Evolutionary conservation across 192 early-diverging fungal genomes (phyloP).

Genomic region (Coemansia guatemalensis): DNA sequence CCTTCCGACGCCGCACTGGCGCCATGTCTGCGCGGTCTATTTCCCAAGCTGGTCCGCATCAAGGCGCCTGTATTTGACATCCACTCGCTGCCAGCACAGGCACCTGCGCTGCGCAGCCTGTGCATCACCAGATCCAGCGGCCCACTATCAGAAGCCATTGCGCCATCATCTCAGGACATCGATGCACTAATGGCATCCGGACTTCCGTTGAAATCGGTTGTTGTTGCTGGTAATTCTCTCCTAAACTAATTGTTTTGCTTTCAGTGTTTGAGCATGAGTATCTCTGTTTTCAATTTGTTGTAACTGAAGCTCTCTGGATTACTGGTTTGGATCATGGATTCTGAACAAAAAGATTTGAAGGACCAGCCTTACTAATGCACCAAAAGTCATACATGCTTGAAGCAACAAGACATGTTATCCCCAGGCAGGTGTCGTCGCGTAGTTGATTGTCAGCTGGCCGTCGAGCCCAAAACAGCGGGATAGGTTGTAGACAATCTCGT

Average conservation of each 20-base stretch:
- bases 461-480: slow-evolving; percentile 82
- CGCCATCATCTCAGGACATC: slow-evolving; percentile 15
- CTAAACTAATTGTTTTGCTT: not conserved
- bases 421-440: slow-evolving; percentile 90
- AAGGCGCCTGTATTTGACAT: slow-evolving; percentile 26
- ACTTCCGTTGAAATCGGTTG: slow-evolving; percentile 11
- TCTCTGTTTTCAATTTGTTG: not conserved
- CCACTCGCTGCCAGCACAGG: slow-evolving; percentile 12
- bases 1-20: slow-evolving; percentile 14
- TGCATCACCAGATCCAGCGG: slow-evolving; percentile 14
- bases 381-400: not conserved
- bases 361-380: not conserved
- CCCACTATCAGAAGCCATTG: slow-evolving; percentile 8
- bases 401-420: slow-evolving; percentile 53
- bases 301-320: not conserved
- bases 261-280: not conserved
- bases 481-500: slow-evolving; percentile 82
- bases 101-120: slow-evolving; percentile 19
- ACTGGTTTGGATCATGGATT: not conserved
- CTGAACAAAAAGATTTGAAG: not conserved
- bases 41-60: slow-evolving; percentile 13
- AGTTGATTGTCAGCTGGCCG: slow-evolving; percentile 84
- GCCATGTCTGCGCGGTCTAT: slow-evolving; percentile 19
- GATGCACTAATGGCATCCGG: slow-evolving; percentile 16
- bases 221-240: slow-evolving; percentile 4